Evolutionary conservation across 2,329 filamentous ascomycete genomes (phyloP).

Genomic region (Elsinoe fawcettii): DNA sequence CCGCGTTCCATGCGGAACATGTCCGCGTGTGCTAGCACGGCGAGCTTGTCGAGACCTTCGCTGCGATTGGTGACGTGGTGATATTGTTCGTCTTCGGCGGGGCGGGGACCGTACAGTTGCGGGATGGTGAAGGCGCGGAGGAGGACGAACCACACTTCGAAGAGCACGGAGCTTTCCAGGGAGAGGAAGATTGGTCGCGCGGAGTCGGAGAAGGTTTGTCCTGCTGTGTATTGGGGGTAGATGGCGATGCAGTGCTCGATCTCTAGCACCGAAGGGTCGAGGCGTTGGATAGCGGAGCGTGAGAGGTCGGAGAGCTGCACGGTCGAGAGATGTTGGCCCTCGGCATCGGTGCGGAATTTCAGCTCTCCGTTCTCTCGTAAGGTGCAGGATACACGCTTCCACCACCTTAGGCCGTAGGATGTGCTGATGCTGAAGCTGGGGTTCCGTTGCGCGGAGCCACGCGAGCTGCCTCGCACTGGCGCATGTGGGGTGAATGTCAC

Average conservation of each 20-base stretch:
- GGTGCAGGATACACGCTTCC: slow-evolving; percentile 86
- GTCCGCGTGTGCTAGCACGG: slow-evolving; percentile 39
- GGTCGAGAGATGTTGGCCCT: slow-evolving; percentile 69
- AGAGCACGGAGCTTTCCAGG: slow-evolving; percentile 78
- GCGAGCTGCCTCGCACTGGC: slow-evolving; percentile 20
- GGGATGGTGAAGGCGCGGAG: slow-evolving; percentile 86
- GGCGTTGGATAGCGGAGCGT: slow-evolving; percentile 78
- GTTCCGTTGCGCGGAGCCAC: slow-evolving; percentile 32
- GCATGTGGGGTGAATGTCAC: slow-evolving; percentile 38
- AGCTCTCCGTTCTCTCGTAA: slow-evolving; percentile 92
- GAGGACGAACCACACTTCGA: slow-evolving; percentile 95
- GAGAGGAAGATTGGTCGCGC: slow-evolving; percentile 85
- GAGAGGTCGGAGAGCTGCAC: slow-evolving; percentile 85
- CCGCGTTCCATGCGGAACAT: slow-evolving; percentile 61
- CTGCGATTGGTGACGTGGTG: slow-evolving; percentile 17
- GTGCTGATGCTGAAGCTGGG: slow-evolving; percentile 47
- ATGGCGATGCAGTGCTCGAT: slow-evolving; percentile 93
- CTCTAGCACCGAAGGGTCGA: slow-evolving; percentile 84
- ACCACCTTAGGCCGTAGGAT: slow-evolving; percentile 54
- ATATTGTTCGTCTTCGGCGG: slow-evolving; percentile 34
- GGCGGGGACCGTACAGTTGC: slow-evolving; percentile 70
- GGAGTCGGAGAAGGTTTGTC: slow-evolving; percentile 59
- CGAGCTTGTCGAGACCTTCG: slow-evolving; percentile 22
- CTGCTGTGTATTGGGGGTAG: slow-evolving; percentile 82
- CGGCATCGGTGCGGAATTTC: slow-evolving; percentile 80